Evolutionary conservation across 148 eudicot species (phyloP), one percentile per base, ranked within the genome.

Genomic region (Rhododendron molle): DNA sequence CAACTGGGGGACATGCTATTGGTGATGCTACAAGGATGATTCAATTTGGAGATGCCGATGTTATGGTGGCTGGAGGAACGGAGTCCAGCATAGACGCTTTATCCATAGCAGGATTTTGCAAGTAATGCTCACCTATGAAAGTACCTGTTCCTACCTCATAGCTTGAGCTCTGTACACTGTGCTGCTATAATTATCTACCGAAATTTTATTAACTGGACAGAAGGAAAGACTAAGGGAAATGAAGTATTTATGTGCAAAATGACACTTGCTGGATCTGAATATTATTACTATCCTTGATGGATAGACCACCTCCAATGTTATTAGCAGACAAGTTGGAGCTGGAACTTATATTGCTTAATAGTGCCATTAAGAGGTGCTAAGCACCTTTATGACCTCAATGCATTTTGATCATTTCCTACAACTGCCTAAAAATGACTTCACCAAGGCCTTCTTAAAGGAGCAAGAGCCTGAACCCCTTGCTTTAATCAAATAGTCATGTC

Each of bases 21-120:
- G 99, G 99, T 80, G 99, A 97, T 92, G 98, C 99, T 92, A 92
- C 98, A 34, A 92, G 96, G 87, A 97, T 97, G 99, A 93, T 97
- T 89, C 92, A 92, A 79, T 93, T 94, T 89, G 99, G 99, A 81
- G 99, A 97, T 91, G 98, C 95, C 13, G 96, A 97, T 89, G 96
- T 97, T 80, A 97, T 97, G 99, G 93, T 97, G 88, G 99, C 98
- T 26, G 99, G 99, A 80, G 99, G 99, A 87, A 95, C 99, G 38
- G 99, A 97, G 84, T 93, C 98, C 87, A 95, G 99, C 88, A 90
- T 94, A 84, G 99, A 97, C 90, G 98, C 99, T 90, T 90, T 97
- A 85, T 97, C 99, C 78, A 90, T 97, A 50, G 99, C 98, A 77
- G 98, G 99, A 50, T 97, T 97, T 89, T 95, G 98, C 92, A 91